Percentiles rank a stretch among this genome's conserved stretches.
Evolutionary conservation across 768 basidiomycete species (phyloP).

Genomic region (Naganishia kalamii): DNA sequence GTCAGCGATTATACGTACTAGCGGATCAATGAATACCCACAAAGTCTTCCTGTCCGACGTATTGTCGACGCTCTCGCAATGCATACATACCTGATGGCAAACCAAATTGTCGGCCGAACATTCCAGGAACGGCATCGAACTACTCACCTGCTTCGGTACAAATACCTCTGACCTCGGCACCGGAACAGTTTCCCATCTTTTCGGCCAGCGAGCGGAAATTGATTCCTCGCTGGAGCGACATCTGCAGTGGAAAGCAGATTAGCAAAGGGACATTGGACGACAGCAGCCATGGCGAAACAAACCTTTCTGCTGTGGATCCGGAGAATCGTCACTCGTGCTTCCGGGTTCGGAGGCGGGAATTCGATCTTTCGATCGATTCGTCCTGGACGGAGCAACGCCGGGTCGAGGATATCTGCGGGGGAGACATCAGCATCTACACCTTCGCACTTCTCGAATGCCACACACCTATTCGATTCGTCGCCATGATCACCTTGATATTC

Average conservation of each 20-base stretch:
- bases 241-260: constrained; percentile 51
- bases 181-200: constrained; percentile 99
- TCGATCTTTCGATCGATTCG: constrained; percentile 97
- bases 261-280: not conserved
- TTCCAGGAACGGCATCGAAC: constrained; percentile 41
- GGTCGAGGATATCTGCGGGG: constrained; percentile 76
- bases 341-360: constrained; percentile 89
- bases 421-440: not conserved
- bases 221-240: constrained; percentile 96
- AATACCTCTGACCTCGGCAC: constrained; percentile 94
- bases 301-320: constrained; percentile 95
- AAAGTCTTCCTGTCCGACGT: constrained; percentile 97
- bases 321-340: constrained; percentile 92
- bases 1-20: not conserved
- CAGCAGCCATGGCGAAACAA: not conserved
- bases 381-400: constrained; percentile 83
- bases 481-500: constrained; percentile 63
- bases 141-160: constrained; percentile 71
- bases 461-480: constrained; percentile 85
- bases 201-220: constrained; percentile 92
- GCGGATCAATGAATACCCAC: not conserved
- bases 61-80: constrained; percentile 84
- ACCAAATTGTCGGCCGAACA: constrained; percentile 33
- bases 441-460: not conserved
- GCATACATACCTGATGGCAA: constrained; percentile 79